Evolutionary conservation across 208 protist species (phyloP).

Genomic region (Trypanosoma platydactyli): DNA sequence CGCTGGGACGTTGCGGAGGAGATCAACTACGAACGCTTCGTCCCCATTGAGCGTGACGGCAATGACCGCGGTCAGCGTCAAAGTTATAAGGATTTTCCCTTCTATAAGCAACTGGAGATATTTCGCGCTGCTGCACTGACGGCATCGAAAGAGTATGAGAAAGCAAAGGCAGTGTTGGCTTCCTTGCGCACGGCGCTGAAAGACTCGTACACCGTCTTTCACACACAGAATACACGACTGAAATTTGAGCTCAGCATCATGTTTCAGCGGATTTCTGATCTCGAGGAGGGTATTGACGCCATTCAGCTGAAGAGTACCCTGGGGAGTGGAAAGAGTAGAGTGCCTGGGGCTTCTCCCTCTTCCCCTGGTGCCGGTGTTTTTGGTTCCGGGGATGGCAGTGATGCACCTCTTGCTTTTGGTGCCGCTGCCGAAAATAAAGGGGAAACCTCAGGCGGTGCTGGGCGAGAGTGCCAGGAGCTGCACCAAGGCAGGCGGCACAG

Average conservation of each 20-base stretch:
- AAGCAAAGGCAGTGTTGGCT: constrained; percentile 53
- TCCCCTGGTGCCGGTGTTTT: background rate
- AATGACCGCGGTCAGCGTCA: background rate
- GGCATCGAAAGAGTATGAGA: constrained; percentile 51
- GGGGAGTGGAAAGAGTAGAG: background rate
- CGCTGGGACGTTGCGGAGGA: constrained; percentile 74
- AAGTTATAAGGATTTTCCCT: constrained; percentile 21
- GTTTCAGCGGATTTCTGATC: constrained; percentile 82
- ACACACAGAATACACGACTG: constrained; percentile 66
- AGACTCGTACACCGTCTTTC: constrained; percentile 71
- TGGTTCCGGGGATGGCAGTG: background rate
- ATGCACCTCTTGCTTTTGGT: background rate
- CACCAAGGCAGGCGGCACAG: constrained; percentile 24
- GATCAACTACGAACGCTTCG: constrained; percentile 20
- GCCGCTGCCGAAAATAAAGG: background rate
- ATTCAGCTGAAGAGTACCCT: constrained; percentile 47
- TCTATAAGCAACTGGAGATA: constrained; percentile 56
- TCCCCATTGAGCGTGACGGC: background rate
- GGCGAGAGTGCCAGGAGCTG: constrained; percentile 9
- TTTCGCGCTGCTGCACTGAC: constrained; percentile 63
- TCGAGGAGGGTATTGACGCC: constrained; percentile 80
- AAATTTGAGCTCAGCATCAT: constrained; percentile 78
- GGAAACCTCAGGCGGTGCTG: background rate
- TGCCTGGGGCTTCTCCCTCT: background rate
- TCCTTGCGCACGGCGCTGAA: constrained; percentile 48